Evolutionary conservation across 495 filamentous ascomycete species (phyloP).

Genomic region (Parmelia sp.): DNA sequence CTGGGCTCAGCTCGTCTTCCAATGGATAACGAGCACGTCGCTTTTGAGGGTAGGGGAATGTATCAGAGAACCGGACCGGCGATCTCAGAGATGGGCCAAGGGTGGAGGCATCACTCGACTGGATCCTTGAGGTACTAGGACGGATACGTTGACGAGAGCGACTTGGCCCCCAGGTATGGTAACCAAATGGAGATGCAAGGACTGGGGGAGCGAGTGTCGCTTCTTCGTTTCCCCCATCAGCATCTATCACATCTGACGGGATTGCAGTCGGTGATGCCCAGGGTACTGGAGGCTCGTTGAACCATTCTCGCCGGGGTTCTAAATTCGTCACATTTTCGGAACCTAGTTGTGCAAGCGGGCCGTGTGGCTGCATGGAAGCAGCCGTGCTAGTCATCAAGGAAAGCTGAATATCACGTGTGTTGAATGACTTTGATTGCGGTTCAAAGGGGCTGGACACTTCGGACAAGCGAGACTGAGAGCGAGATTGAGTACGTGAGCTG

Average conservation of each 20-base stretch:
- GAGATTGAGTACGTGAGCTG: constrained; percentile 24
- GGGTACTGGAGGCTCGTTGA: constrained; percentile 31
- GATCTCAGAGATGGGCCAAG: constrained; percentile 44
- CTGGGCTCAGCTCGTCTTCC: constrained; percentile 44
- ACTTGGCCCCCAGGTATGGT: constrained; percentile 52
- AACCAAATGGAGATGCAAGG: constrained; percentile 52
- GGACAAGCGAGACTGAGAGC: constrained; percentile 28
- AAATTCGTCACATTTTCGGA: constrained; percentile 26
- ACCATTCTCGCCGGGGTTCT: constrained; percentile 32
- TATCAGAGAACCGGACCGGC: constrained; percentile 40
- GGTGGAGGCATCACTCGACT: constrained; percentile 31
- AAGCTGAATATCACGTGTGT: constrained; percentile 75
- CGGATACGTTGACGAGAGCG: constrained; percentile 34
- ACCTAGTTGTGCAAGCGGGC: constrained; percentile 61
- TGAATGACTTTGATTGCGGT: constrained; percentile 40
- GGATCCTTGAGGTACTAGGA: constrained; percentile 28
- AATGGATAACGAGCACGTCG: constrained; percentile 44
- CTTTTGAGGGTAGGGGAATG: constrained; percentile 45
- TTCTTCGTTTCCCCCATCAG: constrained; percentile 30
- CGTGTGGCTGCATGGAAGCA: constrained; percentile 67
- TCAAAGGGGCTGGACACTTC: constrained; percentile 26
- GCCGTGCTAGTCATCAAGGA: constrained; percentile 77
- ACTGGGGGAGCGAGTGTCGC: constrained; percentile 32
- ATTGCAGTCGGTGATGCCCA: constrained; percentile 29
- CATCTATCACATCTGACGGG: constrained; percentile 21